Base-by-base conservation (phyloP, 1,139 yeast species). In the Diutina pseudorugosa region DNA sequence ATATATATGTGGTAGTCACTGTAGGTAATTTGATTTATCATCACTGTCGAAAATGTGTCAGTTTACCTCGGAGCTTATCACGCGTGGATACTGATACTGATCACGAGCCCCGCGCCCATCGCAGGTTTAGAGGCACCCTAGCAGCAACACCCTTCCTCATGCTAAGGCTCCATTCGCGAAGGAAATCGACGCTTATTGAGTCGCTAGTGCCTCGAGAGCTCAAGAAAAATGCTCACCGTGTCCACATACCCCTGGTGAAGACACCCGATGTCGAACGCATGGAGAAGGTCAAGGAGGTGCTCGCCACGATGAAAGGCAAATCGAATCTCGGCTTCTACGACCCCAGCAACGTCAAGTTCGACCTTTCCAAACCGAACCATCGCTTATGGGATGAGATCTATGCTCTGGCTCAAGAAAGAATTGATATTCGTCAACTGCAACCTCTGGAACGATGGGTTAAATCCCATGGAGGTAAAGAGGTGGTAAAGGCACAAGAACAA, bases 401-500 rank as follows among this genome's bases (percentile, higher is more conserved):
- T 11, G 30, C 52, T 2, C 59, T 52, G 14, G 57, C 60, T 16
- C 45, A 51, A 23, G 56, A 55, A 7, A 52, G 71, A 43, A 61
- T 59, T 52, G 41, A 49, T 3, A 58, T 62, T 50, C 57, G 72
- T 41, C 61, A 55, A 52, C 50, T 45, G 4, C 53, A 52, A 7
- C 65, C 71, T 0, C 59, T 69, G 5, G 49, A 53, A 1, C 51
- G 52, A 11, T 70, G 73, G 73, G 36, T 27, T 9, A 20, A 11
- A 7, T 8, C 11, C 9, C 16, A 21, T 27, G 49, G 49, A 3
- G 49, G 49, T 3, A 16, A 25, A 9, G n/a, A 14, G 6, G 7
- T 19, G 16, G 41, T 45, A 11, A 12, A n/a, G 18, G 7, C 9
- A 11, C 11, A 4, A 16, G 21, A 21, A 18, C n/a, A 27, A 5